Evolutionary conservation across 352 stramenopile species (phyloP).

Genomic region (Globisporangium megalacanthum): DNA sequence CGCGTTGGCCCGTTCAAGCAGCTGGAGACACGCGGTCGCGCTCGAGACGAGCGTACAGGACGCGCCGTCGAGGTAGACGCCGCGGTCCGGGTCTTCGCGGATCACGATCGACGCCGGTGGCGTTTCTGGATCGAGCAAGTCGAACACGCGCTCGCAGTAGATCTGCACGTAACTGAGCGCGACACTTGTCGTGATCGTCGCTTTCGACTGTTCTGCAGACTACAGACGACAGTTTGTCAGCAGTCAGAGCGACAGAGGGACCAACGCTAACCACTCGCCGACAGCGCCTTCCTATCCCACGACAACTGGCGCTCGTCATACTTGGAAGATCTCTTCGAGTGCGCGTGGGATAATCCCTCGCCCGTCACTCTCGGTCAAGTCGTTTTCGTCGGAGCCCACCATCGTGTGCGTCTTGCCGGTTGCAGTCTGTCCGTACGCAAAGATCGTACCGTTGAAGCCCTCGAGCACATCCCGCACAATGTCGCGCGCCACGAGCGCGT

Average conservation of each 20-base stretch:
- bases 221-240: background rate
- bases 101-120: conserved; percentile 43
- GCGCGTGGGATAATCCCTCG: conserved; percentile 57
- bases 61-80: conserved; percentile 65
- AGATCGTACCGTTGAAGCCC: conserved; percentile 62
- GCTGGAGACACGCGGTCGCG: conserved; percentile 38
- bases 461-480: conserved; percentile 61
- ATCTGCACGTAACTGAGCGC: conserved; percentile 75
- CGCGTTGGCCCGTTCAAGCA: conserved; percentile 43
- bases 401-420: conserved; percentile 74
- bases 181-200: conserved; percentile 34
- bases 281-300: too few relatives aligned
- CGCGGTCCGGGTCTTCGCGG: conserved; percentile 51
- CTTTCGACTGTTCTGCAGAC: conserved; percentile 22
- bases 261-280: too few relatives aligned
- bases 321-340: conserved; percentile 53
- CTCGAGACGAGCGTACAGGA: conserved; percentile 31
- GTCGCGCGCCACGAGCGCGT: conserved; percentile 38
- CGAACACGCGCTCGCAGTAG: conserved; percentile 76
- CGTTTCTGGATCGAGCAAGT: conserved; percentile 47
- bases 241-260: background rate
- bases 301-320: conserved; percentile 11
- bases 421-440: conserved; percentile 62
- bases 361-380: conserved; percentile 25
- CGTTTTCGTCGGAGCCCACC: conserved; percentile 29